Percentiles rank a stretch among this genome's conserved stretches.
Conservation (phyloP, 139 green algal genomes). For the Spirogloea muscicola region DNA sequence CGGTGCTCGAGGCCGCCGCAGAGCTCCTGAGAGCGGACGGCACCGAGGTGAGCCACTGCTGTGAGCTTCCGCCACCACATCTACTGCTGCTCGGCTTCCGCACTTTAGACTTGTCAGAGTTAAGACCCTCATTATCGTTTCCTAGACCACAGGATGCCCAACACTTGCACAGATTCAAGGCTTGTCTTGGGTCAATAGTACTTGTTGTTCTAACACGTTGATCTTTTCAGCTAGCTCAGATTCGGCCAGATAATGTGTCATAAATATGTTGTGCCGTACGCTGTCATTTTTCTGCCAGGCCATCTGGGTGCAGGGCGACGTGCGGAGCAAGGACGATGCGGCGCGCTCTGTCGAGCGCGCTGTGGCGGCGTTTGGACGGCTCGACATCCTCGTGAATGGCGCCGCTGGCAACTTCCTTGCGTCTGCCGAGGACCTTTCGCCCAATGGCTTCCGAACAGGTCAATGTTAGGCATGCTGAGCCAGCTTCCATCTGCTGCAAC, state of each 20-base stretch:
- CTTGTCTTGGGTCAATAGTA: too few relatives aligned
- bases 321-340: constrained; percentile 70
- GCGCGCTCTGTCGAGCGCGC: constrained; percentile 54
- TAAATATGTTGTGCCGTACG: too few relatives aligned
- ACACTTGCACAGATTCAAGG: too few relatives aligned
- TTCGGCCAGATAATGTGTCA: too few relatives aligned
- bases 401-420: constrained; percentile 82
- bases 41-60: constrained; percentile 22
- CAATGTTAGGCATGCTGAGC: too few relatives aligned
- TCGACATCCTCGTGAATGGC: constrained; percentile 93
- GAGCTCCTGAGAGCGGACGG: constrained; percentile 7
- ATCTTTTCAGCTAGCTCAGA: too few relatives aligned
- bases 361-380: constrained; percentile 48
- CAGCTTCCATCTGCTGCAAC: too few relatives aligned
- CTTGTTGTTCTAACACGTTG: too few relatives aligned
- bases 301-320: constrained; percentile 64
- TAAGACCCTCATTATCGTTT: too few relatives aligned
- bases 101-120: not conserved
- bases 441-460: constrained; percentile 74
- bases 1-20: constrained; percentile 17
- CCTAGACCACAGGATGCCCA: too few relatives aligned
- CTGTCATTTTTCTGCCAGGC: constrained; percentile 33
- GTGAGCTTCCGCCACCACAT: too few relatives aligned
- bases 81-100: not conserved
- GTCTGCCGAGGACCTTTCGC: constrained; percentile 70